These are phyloP conservation scores for Hypericum perforatum DNA, from an alignment of 345 rosid genomes.

Conservation along the genomic window DNA sequence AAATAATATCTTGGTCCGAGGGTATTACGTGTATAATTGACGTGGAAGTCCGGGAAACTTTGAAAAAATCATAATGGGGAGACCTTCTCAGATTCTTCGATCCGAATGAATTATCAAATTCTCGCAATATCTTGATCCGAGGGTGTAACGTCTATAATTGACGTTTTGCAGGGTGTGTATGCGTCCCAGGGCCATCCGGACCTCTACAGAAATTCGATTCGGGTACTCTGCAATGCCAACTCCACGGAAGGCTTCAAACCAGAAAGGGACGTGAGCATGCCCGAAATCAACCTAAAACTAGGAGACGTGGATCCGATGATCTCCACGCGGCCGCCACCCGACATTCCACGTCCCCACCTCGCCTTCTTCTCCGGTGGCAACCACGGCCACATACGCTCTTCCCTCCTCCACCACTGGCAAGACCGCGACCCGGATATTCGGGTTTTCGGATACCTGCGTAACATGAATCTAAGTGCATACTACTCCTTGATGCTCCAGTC, in stretches of 20 bases:
- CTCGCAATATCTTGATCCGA: not conserved
- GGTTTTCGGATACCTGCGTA: conserved; percentile 28
- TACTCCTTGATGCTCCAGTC: conserved; percentile 27
- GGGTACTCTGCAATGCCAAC: conserved; percentile 48
- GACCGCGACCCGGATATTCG: conserved; percentile 20
- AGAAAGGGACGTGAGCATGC: conserved; percentile 31
- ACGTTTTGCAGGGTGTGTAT: conserved; percentile 26
- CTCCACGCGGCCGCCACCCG: not conserved
- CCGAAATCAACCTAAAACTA: conserved; percentile 19
- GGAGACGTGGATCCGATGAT: conserved; percentile 7
- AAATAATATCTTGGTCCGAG: no score
- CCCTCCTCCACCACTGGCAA: conserved; percentile 30
- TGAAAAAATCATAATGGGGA: no score
- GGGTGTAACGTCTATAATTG: not conserved
- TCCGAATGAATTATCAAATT: no score
- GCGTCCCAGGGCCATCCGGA: conserved; percentile 24
- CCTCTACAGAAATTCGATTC: conserved; percentile 27
- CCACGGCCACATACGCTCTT: conserved; percentile 28
- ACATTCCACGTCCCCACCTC: conserved; percentile 17
- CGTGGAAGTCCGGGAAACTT: no score
- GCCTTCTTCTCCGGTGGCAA: conserved; percentile 42
- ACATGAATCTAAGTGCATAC: conserved; percentile 10
- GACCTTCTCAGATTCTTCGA: no score
- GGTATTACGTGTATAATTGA: no score
- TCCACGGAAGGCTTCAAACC: conserved; percentile 38